Evolutionary conservation across 257 asterid genomes (phyloP), one percentile per base, ranked within the genome.

Genomic region (Solanum gandarillasii): DNA sequence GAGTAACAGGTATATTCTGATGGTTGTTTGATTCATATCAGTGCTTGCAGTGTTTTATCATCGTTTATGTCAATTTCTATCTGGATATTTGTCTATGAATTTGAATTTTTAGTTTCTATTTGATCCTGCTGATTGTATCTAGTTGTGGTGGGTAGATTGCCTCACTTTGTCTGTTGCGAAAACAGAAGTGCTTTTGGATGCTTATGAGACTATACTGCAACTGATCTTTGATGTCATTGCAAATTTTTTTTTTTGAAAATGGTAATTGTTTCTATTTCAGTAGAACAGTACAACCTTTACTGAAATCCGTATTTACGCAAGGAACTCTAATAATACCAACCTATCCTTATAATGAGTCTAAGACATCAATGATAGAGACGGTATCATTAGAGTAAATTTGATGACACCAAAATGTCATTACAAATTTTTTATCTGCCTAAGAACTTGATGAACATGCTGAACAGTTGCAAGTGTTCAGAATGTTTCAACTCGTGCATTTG

Each of bases 1-100:
- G 78, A 96, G 99, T 93, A 97, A 97, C 95, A 97, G 98, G 99
- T 94, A 90, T 58, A 67, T 89, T 62, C 25, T 70, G 83, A 46
- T 82, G 86, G 70, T 48, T 31, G 29, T 48, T 31, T 48, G 70
- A 18, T 82, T 48, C 18, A 5, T 76, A 76, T 20, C 70, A 82
- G 5, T 18, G 12, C 67, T 82, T 82, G 86, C 29, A 48, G 85
- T 29, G 70, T 29, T 46, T 46, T 48, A 31, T 82, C 67, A 48
- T 48, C 39, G 4, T 82, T 3, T 29, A 48, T 48, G 39, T 34
- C 70, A 29, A 38, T 82, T 31, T 48, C 70, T 48, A 82, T 82
- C 86, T 48, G 70, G 70, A 82, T 81, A 48, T 48, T 82, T 82
- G 70, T 82, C 70, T 48, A 48, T 20, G 43, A 36, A 82, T 18